A percentile compares a stretch with the other conserved stretches of the same genome.
Evolutionary conservation across 2,329 filamentous ascomycete species (phyloP).

Genomic region (Neofusicoccum sp.): DNA sequence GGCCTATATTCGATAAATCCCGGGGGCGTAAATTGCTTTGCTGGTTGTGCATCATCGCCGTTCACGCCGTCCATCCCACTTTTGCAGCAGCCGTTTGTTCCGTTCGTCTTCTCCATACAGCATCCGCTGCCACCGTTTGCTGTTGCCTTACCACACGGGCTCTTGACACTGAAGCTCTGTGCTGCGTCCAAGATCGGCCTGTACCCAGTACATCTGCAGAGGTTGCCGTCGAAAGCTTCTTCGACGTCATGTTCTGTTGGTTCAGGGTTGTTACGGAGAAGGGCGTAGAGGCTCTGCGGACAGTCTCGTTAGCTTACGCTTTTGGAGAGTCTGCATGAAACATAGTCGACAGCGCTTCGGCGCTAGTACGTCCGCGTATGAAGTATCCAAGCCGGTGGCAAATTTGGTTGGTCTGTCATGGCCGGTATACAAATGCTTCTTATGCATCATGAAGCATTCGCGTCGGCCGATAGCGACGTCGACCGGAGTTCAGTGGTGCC

Average conservation of each 20-base stretch:
- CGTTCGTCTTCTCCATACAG: conserved; percentile 62
- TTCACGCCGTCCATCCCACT: conserved; percentile 40
- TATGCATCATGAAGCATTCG: neutral
- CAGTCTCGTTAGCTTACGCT: neutral
- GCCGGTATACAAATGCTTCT: neutral
- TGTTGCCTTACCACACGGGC: conserved; percentile 55
- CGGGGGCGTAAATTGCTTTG: conserved; percentile 73
- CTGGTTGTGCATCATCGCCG: conserved; percentile 40
- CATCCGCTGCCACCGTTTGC: conserved; percentile 64
- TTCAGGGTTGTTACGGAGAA: conserved; percentile 77
- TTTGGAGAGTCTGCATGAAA: neutral
- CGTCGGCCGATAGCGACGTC: neutral
- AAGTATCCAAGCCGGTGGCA: no score
- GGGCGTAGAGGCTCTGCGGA: conserved; percentile 78
- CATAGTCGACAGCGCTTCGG: no score
- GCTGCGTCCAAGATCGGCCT: conserved; percentile 91
- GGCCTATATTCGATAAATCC: conserved; percentile 93
- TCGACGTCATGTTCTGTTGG: conserved; percentile 83
- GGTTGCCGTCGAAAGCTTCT: conserved; percentile 94
- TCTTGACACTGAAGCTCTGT: conserved; percentile 73
- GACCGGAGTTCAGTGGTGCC: conserved; percentile 8
- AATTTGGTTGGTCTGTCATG: neutral
- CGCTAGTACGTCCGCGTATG: no score
- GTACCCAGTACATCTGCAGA: conserved; percentile 95
- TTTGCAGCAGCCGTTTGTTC: conserved; percentile 42